Conservation (phyloP, 768 basidiomycete genomes). For the Naematelia encephala region DNA sequence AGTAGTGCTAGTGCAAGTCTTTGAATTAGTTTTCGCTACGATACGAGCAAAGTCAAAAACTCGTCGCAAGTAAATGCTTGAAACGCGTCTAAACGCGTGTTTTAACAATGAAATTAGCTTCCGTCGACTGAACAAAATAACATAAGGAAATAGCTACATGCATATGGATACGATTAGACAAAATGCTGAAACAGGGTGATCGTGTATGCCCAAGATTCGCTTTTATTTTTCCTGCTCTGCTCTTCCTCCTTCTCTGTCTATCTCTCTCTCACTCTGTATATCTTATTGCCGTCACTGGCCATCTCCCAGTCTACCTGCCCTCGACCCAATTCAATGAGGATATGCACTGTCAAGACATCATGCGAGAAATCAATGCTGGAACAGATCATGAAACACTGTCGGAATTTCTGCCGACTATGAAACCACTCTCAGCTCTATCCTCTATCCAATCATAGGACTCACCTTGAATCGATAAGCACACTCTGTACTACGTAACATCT, state of each 20-base stretch:
- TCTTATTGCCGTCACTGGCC: not conserved
- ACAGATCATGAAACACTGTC: constrained; percentile 41
- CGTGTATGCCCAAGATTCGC: not conserved
- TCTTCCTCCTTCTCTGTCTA: not conserved
- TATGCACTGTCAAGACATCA: too few species aligned
- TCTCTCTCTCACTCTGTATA: not conserved
- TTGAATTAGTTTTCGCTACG: too few species aligned
- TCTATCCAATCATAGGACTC: constrained; percentile 13
- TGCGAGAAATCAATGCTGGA: constrained; percentile 25
- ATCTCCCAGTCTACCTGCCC: not conserved
- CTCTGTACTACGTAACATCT: constrained; percentile 97
- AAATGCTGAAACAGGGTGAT: not conserved
- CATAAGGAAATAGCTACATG: not conserved
- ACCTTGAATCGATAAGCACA: constrained; percentile 72
- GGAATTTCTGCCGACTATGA: constrained; percentile 46
- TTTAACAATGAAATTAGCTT: not conserved
- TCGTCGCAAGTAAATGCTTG: not conserved
- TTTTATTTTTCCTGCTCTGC: not conserved
- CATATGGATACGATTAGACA: not conserved
- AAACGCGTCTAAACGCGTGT: not conserved
- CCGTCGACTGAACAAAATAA: too few species aligned
- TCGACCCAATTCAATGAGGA: too few species aligned
- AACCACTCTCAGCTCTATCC: constrained; percentile 4
- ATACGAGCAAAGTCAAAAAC: too few species aligned
- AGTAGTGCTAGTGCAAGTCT: too few species aligned